phyloP scores from a whole-genome alignment of 768 basidiomycete genomes.

The Exidia glandulosa region DNA sequence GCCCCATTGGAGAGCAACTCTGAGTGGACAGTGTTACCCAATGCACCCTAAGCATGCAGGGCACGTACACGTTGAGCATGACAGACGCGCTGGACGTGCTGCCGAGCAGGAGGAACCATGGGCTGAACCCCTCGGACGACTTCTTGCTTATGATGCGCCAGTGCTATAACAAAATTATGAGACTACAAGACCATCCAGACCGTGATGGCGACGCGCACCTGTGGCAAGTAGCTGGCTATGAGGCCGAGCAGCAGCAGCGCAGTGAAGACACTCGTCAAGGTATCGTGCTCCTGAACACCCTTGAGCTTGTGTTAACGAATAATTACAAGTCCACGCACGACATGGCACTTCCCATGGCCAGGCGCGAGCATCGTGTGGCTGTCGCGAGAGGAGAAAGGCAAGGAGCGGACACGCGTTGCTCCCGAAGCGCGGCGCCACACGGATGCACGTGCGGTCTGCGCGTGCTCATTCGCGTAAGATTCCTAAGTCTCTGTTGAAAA shows the following conservation, averaged over 20 bases:
- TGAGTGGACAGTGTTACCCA: slow-evolving; percentile 18
- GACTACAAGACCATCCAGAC: slow-evolving; percentile 21
- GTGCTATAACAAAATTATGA: slow-evolving; percentile 39
- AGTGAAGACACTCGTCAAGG: slow-evolving; percentile 56
- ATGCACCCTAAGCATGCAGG: not conserved
- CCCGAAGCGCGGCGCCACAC: not conserved
- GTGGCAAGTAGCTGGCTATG: slow-evolving; percentile 74
- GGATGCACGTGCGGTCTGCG: not conserved
- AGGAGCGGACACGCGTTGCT: not conserved
- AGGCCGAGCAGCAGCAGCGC: slow-evolving; percentile 58
- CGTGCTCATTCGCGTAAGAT: no score
- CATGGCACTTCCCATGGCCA: not conserved
- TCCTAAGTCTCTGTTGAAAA: no score
- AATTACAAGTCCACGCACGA: not conserved
- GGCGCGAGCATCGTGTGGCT: no score
- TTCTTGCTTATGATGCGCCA: slow-evolving; percentile 65
- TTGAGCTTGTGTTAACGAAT: not conserved
- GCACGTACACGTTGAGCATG: slow-evolving; percentile 69
- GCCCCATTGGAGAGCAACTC: slow-evolving; percentile 77
- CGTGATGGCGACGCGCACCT: slow-evolving; percentile 40
- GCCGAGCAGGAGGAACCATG: slow-evolving; percentile 87
- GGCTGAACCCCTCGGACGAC: slow-evolving; percentile 84
- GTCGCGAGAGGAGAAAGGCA: not conserved
- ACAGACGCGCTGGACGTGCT: slow-evolving; percentile 72
- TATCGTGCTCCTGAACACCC: slow-evolving; percentile 54